A percentile compares a stretch with the other conserved stretches of the same genome.
These are phyloP conservation scores for Agaricales sp. DNA, from an alignment of 1,284 basidiomycete species.

Conservation along the genomic window DNA sequence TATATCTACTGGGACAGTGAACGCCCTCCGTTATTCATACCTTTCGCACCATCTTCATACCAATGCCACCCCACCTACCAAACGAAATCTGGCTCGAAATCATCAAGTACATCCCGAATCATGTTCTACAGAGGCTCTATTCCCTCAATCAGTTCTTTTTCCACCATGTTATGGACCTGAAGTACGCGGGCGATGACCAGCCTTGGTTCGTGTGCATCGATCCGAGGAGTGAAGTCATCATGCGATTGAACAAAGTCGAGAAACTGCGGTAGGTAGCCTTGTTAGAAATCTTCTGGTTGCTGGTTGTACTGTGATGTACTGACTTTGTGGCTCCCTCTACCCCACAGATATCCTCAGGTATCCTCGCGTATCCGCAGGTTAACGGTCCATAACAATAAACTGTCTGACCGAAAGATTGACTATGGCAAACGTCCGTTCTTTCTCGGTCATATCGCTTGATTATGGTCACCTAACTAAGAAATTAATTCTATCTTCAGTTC, in stretches of 20 bases:
- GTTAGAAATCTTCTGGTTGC: neutral
- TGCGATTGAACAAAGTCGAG: neutral
- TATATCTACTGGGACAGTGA: too few relatives aligned
- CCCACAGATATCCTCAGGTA: neutral
- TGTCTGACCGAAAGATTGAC: neutral
- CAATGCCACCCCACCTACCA: neutral
- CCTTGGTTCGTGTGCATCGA: neutral
- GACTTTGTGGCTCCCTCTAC: neutral
- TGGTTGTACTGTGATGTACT: neutral
- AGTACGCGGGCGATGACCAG: neutral
- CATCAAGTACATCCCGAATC: neutral
- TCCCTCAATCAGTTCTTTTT: neutral
- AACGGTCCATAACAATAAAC: neutral
- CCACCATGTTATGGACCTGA: neutral
- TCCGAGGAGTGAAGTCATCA: neutral
- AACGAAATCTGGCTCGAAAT: neutral
- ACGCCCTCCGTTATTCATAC: too few relatives aligned
- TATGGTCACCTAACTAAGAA: neutral
- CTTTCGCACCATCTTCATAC: too few relatives aligned
- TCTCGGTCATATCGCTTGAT: neutral
- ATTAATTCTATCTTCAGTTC: neutral
- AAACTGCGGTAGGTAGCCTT: neutral
- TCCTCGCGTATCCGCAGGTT: neutral
- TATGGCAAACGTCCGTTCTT: neutral
- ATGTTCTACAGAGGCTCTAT: neutral